These are phyloP conservation scores for Phyllosticta paracitricarpa DNA, from an alignment of 2,329 filamentous ascomycete genomes.

Conservation along the genomic window DNA sequence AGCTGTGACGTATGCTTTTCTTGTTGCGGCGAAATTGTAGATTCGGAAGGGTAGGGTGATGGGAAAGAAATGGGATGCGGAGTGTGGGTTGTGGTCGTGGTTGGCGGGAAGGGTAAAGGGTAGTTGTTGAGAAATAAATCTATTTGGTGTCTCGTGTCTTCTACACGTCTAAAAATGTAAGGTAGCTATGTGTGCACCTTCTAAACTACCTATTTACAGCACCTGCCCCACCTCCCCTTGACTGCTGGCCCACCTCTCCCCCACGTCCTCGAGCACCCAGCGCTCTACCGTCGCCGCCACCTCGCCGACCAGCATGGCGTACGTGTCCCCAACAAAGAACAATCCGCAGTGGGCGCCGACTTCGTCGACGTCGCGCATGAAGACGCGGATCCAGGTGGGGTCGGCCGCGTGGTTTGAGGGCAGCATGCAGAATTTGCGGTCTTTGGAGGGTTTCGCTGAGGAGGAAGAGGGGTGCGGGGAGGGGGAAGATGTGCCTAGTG, in stretches of 20 bases:
- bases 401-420: constrained; percentile 46
- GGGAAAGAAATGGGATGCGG: neutral
- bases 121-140: too few relatives aligned
- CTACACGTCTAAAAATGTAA: neutral
- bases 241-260: neutral
- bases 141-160: neutral
- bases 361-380: constrained; percentile 77
- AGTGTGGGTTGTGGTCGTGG: too few relatives aligned
- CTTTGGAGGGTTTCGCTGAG: constrained; percentile 21
- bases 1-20: constrained; percentile 67
- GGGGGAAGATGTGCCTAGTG: neutral
- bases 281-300: constrained; percentile 55
- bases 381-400: constrained; percentile 64
- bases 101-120: too few relatives aligned
- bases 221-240: neutral
- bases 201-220: neutral
- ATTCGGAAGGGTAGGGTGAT: neutral
- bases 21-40: constrained; percentile 53
- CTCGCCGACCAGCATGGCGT: constrained; percentile 67
- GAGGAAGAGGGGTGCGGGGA: constrained; percentile 14
- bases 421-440: constrained; percentile 70
- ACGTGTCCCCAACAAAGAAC: constrained; percentile 64
- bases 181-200: neutral
- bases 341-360: constrained; percentile 76
- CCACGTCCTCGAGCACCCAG: constrained; percentile 57